A percentile compares a stretch with the other conserved stretches of the same genome.
Evolutionary conservation across 2,329 filamentous ascomycete genomes (phyloP).

Genomic region (Fusarium sp.): DNA sequence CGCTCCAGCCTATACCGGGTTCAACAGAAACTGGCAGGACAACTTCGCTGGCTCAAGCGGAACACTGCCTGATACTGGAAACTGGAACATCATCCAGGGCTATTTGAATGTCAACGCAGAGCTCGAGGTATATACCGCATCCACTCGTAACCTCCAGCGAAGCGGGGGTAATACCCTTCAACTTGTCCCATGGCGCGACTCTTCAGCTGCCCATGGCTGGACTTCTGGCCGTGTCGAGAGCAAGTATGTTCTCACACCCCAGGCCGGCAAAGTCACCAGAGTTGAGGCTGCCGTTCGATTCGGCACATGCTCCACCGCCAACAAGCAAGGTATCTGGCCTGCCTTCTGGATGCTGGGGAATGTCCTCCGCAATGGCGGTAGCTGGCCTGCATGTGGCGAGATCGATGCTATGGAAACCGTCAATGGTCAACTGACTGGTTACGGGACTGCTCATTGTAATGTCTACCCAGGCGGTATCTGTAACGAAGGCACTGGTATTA

Average conservation of each 20-base stretch:
- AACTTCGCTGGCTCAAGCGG: slow-evolving; percentile 58
- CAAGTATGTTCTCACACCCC: slow-evolving; percentile 59
- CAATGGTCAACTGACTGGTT: slow-evolving; percentile 32
- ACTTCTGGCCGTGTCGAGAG: slow-evolving; percentile 64
- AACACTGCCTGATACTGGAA: slow-evolving; percentile 51
- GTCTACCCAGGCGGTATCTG: slow-evolving; percentile 58
- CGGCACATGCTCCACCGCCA: slow-evolving; percentile 49
- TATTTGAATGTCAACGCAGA: slow-evolving; percentile 62
- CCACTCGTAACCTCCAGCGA: slow-evolving; percentile 61
- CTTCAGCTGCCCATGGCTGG: slow-evolving; percentile 54
- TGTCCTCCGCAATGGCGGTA: slow-evolving; percentile 34
- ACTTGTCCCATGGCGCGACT: slow-evolving; percentile 59
- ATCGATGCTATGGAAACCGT: slow-evolving; percentile 40
- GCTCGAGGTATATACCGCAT: slow-evolving; percentile 60
- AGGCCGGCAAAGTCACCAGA: slow-evolving; percentile 55
- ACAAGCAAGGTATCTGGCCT: slow-evolving; percentile 59
- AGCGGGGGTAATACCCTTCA: slow-evolving; percentile 64
- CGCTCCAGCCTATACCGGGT: slow-evolving; percentile 56
- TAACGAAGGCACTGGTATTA: slow-evolving; percentile 62
- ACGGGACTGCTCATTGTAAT: slow-evolving; percentile 41
- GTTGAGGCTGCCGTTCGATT: slow-evolving; percentile 63
- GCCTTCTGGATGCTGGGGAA: slow-evolving; percentile 48
- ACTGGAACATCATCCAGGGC: slow-evolving; percentile 60
- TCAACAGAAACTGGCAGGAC: slow-evolving; percentile 59
- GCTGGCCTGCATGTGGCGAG: slow-evolving; percentile 44